Evolutionary conservation across 495 filamentous ascomycete genomes (phyloP).

Genomic region (Neurospora cerealis): DNA sequence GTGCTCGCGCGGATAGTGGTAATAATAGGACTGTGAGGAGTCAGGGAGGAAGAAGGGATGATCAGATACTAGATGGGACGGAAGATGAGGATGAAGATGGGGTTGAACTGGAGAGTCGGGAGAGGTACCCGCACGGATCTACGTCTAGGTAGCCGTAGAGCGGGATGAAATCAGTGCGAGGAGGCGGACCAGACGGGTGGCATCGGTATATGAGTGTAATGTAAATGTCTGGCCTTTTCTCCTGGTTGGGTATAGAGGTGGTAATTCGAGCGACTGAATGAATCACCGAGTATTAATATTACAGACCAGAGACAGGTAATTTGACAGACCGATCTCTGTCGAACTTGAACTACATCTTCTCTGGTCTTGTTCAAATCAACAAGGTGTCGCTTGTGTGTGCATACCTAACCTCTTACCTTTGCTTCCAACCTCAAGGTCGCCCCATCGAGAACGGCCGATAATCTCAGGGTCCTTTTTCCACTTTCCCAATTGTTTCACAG

Average conservation of each 20-base stretch:
- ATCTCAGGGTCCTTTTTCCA: not conserved
- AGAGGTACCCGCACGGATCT: not conserved
- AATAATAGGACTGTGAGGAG: not conserved
- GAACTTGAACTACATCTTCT: too few relatives aligned
- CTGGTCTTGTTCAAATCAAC: not conserved
- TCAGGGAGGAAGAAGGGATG: slow-evolving; percentile 11
- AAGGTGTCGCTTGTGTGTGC: not conserved
- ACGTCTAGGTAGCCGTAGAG: not conserved
- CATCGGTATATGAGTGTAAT: not conserved
- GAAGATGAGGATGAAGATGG: slow-evolving; percentile 48
- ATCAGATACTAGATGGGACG: slow-evolving; percentile 52
- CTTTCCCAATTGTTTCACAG: not conserved
- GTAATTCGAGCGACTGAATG: not conserved
- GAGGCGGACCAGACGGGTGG: not conserved
- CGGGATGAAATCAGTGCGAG: not conserved
- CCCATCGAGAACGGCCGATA: not conserved
- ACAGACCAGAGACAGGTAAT: not conserved
- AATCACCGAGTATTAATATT: not conserved
- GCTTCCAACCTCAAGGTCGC: not conserved
- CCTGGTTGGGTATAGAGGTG: not conserved
- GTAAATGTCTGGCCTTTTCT: not conserved
- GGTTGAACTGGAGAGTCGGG: slow-evolving; percentile 49
- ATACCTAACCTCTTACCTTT: not conserved
- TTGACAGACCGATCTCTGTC: not conserved
- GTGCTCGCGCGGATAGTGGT: not conserved